Percentiles rank a stretch among this genome's conserved stretches.
Evolutionary conservation across 2,329 filamentous ascomycete genomes (phyloP).

Genomic region (Nigrospora sphaerica): DNA sequence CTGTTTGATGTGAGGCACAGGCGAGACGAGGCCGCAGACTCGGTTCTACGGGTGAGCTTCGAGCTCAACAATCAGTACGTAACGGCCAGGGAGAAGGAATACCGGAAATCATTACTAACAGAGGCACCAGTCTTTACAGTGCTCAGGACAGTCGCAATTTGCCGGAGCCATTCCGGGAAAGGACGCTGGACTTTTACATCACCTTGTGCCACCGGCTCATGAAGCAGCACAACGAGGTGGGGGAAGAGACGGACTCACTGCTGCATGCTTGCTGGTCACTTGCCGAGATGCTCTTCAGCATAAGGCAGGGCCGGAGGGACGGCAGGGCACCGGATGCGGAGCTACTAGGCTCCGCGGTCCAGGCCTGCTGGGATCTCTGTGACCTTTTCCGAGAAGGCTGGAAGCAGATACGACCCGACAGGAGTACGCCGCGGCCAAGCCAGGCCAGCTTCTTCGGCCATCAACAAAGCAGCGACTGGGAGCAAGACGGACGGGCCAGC

Average conservation of each 20-base stretch:
- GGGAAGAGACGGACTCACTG: conserved; percentile 76
- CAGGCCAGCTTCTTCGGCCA: conserved; percentile 63
- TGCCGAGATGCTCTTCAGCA: conserved; percentile 86
- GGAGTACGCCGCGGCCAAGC: conserved; percentile 75
- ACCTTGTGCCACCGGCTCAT: conserved; percentile 92
- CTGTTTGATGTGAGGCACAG: conserved; percentile 79
- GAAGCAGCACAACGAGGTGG: conserved; percentile 78
- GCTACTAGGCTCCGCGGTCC: conserved; percentile 76
- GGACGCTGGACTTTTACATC: conserved; percentile 90
- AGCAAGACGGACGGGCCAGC: conserved; percentile 39
- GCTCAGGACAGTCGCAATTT: conserved; percentile 73
- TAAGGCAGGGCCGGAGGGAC: conserved; percentile 75
- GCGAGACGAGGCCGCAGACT: conserved; percentile 74
- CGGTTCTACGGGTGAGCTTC: conserved; percentile 84
- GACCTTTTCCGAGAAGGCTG: conserved; percentile 90
- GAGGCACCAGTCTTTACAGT: conserved; percentile 62
- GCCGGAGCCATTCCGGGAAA: conserved; percentile 79
- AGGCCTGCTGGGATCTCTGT: conserved; percentile 91
- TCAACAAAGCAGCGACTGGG: conserved; percentile 42
- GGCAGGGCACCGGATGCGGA: conserved; percentile 72
- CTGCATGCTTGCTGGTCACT: conserved; percentile 83
- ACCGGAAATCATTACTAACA: conserved; percentile 1
- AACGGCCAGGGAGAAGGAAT: background rate
- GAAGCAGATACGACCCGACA: conserved; percentile 80
- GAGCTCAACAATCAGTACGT: conserved; percentile 84